Evolutionary conservation across 2,329 filamentous ascomycete genomes (phyloP).

Genomic region (Paecilomyces variotii): DNA sequence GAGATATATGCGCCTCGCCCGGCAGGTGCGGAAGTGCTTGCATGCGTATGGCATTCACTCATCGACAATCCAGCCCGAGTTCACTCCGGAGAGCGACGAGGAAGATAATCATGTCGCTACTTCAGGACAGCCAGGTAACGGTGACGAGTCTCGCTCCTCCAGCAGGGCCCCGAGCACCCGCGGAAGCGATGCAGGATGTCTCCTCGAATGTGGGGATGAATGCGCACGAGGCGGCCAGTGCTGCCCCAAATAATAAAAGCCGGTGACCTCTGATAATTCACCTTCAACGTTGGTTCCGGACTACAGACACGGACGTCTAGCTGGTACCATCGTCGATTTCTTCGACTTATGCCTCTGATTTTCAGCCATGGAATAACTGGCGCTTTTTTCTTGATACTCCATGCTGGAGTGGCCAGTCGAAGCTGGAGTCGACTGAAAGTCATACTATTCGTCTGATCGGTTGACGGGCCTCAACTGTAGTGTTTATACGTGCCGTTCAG

Average conservation of each 20-base stretch:
- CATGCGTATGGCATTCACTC: slow-evolving; percentile 96
- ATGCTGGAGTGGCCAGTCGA: background rate
- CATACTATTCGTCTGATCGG: background rate
- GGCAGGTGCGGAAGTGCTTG: slow-evolving; percentile 74
- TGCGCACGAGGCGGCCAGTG: slow-evolving; percentile 36
- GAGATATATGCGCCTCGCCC: slow-evolving; percentile 85
- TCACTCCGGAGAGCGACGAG: slow-evolving; percentile 29
- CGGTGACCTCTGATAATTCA: background rate
- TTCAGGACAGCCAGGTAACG: slow-evolving; percentile 13
- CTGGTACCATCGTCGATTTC: no score
- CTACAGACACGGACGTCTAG: no score
- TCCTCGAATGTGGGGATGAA: slow-evolving; percentile 41
- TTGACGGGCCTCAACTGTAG: background rate
- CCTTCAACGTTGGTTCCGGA: no score
- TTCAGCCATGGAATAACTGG: no score
- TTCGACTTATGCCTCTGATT: no score
- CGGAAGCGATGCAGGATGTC: slow-evolving; percentile 32
- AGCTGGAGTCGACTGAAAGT: background rate
- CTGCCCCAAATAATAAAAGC: slow-evolving; percentile 27
- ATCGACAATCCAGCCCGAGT: slow-evolving; percentile 95
- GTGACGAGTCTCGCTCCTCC: slow-evolving; percentile 8
- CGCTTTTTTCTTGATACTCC: no score
- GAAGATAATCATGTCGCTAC: slow-evolving; percentile 20
- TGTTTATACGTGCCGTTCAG: background rate
- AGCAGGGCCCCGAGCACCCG: slow-evolving; percentile 24